phyloP scores from a whole-genome alignment of 2,329 filamentous ascomycete genomes.

The Didymellaceae sp. region DNA sequence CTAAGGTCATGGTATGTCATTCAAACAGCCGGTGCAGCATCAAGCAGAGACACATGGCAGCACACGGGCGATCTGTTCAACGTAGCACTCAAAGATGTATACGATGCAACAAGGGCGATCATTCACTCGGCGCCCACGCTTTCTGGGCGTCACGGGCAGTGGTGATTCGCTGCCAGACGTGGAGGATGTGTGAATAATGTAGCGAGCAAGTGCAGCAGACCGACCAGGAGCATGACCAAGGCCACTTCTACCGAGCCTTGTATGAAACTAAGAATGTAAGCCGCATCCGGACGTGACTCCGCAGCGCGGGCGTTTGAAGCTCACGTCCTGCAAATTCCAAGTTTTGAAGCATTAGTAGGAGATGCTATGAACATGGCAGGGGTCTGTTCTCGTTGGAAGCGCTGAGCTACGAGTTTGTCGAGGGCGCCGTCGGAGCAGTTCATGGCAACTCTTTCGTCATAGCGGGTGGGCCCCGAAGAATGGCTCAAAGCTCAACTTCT shows the following conservation, averaged over 20 bases:
- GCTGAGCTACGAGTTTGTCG: conserved; percentile 10
- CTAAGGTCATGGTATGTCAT: background rate
- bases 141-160: conserved; percentile 22
- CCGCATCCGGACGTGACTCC: conserved; percentile 24
- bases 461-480: conserved; percentile 29
- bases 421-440: conserved; percentile 20
- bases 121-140: conserved; percentile 11
- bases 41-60: conserved; percentile 11
- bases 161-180: conserved; percentile 28
- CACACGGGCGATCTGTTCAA: conserved; percentile 16
- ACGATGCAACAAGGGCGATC: conserved; percentile 21
- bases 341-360: conserved; percentile 30
- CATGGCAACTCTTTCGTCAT: conserved; percentile 32
- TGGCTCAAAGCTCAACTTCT: conserved; percentile 24
- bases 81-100: conserved; percentile 14
- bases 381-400: conserved; percentile 10
- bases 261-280: conserved; percentile 12
- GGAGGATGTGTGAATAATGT: conserved; percentile 22
- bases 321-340: conserved; percentile 21
- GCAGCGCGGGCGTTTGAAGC: conserved; percentile 25
- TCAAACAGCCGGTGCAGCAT: conserved; percentile 2
- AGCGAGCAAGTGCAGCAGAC: conserved; percentile 19
- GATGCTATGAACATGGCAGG: conserved; percentile 24
- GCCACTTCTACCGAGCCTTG: conserved; percentile 3
- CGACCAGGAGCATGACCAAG: conserved; percentile 12